A percentile compares a stretch with the other conserved stretches of the same genome.
Conservation (phyloP, 345 rosid species). For the Rhizophora apiculata region DNA sequence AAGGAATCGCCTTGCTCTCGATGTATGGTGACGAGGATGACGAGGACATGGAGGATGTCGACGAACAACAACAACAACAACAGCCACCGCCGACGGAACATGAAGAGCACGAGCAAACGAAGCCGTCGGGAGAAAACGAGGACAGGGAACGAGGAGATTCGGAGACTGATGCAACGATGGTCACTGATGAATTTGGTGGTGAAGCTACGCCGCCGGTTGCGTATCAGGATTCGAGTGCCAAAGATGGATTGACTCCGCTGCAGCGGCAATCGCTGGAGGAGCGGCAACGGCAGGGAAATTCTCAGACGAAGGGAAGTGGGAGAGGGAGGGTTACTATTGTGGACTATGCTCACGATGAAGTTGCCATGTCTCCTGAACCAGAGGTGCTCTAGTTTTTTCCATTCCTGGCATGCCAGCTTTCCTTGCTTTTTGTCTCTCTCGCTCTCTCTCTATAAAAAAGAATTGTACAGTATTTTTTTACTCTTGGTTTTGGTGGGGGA, state of each 20-base stretch:
- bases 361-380: conserved; percentile 64
- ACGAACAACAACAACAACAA: conserved; percentile 19
- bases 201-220: conserved; percentile 17
- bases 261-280: conserved; percentile 15
- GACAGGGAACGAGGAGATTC: conserved; percentile 42
- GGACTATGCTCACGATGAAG: conserved; percentile 67
- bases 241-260: conserved; percentile 19
- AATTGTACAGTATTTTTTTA: not conserved
- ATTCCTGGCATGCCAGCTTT: not conserved
- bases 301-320: conserved; percentile 28
- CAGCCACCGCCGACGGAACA: conserved; percentile 15
- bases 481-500: conserved; percentile 8
- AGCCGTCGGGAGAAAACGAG: conserved; percentile 10
- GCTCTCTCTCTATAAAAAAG: too few relatives aligned
- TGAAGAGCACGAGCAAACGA: conserved; percentile 27
- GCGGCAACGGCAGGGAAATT: conserved; percentile 14
- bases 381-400: conserved; percentile 36
- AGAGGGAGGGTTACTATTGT: conserved; percentile 49
- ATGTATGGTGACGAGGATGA: conserved; percentile 87
- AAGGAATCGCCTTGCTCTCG: conserved; percentile 81
- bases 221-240: conserved; percentile 13
- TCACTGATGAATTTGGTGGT: conserved; percentile 21
- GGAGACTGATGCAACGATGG: conserved; percentile 13
- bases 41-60: conserved; percentile 68
- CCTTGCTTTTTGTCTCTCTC: not conserved